phyloP scores from a whole-genome alignment of 495 filamentous ascomycete species.

The Pseudomonodictys pantanalensis region DNA sequence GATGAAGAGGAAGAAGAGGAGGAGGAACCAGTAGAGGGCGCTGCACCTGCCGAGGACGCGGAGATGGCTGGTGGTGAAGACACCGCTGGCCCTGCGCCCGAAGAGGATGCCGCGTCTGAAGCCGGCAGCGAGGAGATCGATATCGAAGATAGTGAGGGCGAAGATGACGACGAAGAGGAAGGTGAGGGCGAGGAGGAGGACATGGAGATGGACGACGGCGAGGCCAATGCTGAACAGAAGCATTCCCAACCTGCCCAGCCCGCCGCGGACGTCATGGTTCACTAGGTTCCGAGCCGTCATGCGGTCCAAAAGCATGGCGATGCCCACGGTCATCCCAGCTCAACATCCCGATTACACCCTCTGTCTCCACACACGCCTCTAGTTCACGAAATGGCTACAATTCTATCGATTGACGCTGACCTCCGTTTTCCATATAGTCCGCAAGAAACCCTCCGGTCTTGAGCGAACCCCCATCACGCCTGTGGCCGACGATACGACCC shows the following conservation, averaged over 20 bases:
- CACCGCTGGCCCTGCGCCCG: slow-evolving; percentile 54
- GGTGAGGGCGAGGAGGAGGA: slow-evolving; percentile 64
- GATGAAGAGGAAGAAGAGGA: slow-evolving; percentile 74
- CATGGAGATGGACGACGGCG: slow-evolving; percentile 71
- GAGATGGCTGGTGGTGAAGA: slow-evolving; percentile 78
- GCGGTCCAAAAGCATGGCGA: no score
- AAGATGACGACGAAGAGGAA: slow-evolving; percentile 80
- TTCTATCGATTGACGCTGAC: no score
- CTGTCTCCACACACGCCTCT: no score
- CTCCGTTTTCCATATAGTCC: no score
- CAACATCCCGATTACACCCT: no score
- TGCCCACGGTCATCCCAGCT: no score
- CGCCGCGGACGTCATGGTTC: slow-evolving; percentile 26
- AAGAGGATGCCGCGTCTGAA: slow-evolving; percentile 75
- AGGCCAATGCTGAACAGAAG: slow-evolving; percentile 12
- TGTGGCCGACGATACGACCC: no score
- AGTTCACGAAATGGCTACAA: no score
- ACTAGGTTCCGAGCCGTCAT: no score
- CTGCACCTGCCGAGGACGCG: slow-evolving; percentile 59
- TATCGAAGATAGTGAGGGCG: slow-evolving; percentile 80
- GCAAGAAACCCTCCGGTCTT: no score
- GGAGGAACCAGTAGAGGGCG: slow-evolving; percentile 50
- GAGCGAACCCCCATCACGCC: no score
- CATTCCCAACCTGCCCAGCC: slow-evolving; percentile 4
- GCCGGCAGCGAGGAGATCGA: slow-evolving; percentile 96